Base-by-base conservation (phyloP, 495 filamentous ascomycete species). In the Xylaria castorea region DNA sequence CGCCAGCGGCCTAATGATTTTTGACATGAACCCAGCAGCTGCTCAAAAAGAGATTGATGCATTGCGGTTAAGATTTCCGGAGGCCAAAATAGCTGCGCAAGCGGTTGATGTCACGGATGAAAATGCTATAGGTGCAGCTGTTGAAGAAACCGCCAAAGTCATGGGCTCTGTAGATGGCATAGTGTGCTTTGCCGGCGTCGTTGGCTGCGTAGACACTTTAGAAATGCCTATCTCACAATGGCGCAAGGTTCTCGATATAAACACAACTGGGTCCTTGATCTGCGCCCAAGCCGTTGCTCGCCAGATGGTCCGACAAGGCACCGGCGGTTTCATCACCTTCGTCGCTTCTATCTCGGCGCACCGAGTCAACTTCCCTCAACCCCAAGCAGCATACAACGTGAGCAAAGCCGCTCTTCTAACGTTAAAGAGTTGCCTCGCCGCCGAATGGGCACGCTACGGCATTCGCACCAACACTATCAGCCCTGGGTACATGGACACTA, bases 401-500 rank as follows among this genome's bases (percentile, higher is more conserved):
- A 87, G 83, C 77, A 92, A 92, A 75, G 83, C 89, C 0, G 89
- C 85, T 0, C 73, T 92, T 22, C 72, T 90, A 30, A 80, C 83
- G 64, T 74, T 92, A 55, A 85, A 84, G 32, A 86, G 83, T 40
- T 85, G 78, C 40, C 78, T 92, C 32, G 90, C 90, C 3, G 89
- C 88, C 0, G 91, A 92, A 73, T 91, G 89, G 84, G 84, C 83
- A 6, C 72, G 73, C n/a, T 79, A 86, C 71, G 80, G 81, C 7
- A 91, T 93, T 62, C 79, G 90, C 8, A 87, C 89, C 1, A 93
- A 93, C 71, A 86, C 81, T 16, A 82, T 93, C 5, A 86, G 82
- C 34, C 91, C 91, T 0, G 91, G 91, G 4, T 93, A 93, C 76
- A 93, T 92, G 89, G 89, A 92, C 75, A 93, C 91, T 0, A 85